Evolutionary conservation across 805 yeast genomes (phyloP).

Genomic region (Saturnispora silvae): DNA sequence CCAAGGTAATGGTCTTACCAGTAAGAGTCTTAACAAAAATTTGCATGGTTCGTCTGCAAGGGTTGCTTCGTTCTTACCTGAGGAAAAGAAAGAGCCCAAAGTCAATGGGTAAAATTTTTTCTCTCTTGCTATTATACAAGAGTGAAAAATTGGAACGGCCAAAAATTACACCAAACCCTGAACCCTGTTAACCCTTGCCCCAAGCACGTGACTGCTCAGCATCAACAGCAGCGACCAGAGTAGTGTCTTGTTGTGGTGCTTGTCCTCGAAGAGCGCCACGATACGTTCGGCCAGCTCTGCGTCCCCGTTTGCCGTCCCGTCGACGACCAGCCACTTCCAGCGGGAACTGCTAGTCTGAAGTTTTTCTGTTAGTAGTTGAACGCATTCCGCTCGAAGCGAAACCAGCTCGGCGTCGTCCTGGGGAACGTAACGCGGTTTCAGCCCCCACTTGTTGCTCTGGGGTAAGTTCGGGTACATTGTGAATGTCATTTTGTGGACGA

Average conservation of each 20-base stretch:
- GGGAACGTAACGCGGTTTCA: slow-evolving; percentile 6
- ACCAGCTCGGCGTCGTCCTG: neutral
- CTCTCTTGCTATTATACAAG: no score
- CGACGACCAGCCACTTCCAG: slow-evolving; percentile 1
- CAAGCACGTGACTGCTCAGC: slow-evolving; percentile 6
- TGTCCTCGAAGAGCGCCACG: neutral
- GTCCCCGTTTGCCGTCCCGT: neutral
- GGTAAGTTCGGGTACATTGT: slow-evolving; percentile 30
- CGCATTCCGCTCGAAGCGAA: neutral
- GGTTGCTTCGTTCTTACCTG: slow-evolving; percentile 60
- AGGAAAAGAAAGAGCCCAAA: neutral
- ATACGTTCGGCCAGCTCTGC: neutral
- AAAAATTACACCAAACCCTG: no score
- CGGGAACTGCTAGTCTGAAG: neutral
- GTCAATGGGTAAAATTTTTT: no score
- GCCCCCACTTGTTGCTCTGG: slow-evolving; percentile 1
- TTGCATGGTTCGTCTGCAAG: slow-evolving; percentile 68
- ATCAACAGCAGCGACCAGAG: neutral
- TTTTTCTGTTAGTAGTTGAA: neutral
- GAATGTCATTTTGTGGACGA: slow-evolving; percentile 29
- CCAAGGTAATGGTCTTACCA: slow-evolving; percentile 70
- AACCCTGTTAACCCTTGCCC: slow-evolving; percentile 4
- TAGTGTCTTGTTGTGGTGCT: slow-evolving; percentile 1
- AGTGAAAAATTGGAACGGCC: no score
- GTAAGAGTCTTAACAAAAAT: slow-evolving; percentile 48